Evolutionary conservation across 208 protist genomes (phyloP), one percentile per base, ranked within the genome.

Genomic region (Chromosphaera perkinsii): DNA sequence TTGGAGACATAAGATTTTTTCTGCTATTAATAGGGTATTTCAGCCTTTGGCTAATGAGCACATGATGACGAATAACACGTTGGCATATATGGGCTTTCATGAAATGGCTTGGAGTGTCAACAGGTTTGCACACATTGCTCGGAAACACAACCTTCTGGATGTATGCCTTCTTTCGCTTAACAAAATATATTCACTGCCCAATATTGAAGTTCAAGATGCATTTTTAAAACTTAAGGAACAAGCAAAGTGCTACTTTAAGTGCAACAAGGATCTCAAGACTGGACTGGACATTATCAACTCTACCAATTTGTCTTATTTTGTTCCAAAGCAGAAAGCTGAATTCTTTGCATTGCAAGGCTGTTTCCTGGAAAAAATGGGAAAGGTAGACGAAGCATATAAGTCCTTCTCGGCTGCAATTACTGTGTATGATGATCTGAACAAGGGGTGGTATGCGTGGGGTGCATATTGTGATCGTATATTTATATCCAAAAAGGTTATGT

Each of bases 81-180:
- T 22, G 35, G 24, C 67, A 42, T 75, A 72, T 51, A 51, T 75
- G 1, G 76, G 73, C 10, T 59, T 81, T 22, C 73, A 77, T 29
- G 83, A 87, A 42, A 77, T 69, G 12, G 75, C 83, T 12, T 85
- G 80, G 77, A 82, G 69, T 0, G 81, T 84, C 35, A 87, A 82
- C 51, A 74, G 62, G 24, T 78, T 80, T 42, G 72, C 76, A 9
- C 77, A 84, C 42, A 51, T 84, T 3, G 76, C 75, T 36, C 66
- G 80, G 27, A 80, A 81, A 45, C 80, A 85, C n/a, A 22, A 59
- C 17, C 71, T 87, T 1, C 57, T 82, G 27, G 78, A 84, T 40
- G 66, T 83, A 1, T 82, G 73, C 51, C 67, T 82, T 12, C 60
- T 39, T 14, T 56, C 48, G 12, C 55, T 85, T 7, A 31, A 51